Evolutionary conservation across 129 eudicot species (phyloP), one percentile per base, ranked within the genome.

Genomic region (Scalesia atractyloides): DNA sequence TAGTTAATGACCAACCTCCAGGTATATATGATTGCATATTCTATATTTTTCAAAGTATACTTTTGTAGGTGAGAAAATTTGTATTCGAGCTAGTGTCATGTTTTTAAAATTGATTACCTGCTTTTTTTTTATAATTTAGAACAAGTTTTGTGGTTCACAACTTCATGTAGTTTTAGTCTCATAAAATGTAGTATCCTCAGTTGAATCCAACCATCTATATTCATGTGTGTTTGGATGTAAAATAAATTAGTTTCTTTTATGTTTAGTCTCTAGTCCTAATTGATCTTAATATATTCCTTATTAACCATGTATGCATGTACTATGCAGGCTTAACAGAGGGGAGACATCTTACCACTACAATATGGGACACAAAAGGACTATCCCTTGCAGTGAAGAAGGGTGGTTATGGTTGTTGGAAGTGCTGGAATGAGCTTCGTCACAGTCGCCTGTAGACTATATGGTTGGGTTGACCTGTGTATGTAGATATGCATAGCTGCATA

Each of bases 371-470:
- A 49, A 49, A 49, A 52, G 26, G 58, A 52, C 58, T 5, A 16
- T 52, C 34, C 2, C 34, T 52, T 11, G 12, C 7, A 4, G 58
- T n/a, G 8, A 52, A 52, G 58, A 22, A 1, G 4, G 58, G 58
- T 11, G 24, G 58, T 10, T 52, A 52, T 10, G 58, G 58, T 52
- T 52, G 58, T 52, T 52, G 58, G 58, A 16, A 52, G 58, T 52
- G 58, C 4, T 52, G 58, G 58, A 16, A 52, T 52, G 2, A 17
- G 16, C 54, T 0, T 49, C 5, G 54, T 49, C 18, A 49, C 19
- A 18, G 5, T 49, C 54, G 54, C 19, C 54, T 49, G 6, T 49
- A 49, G 54, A 49, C 54, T 17, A 9, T 49, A 49, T 49, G 18
- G 19, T 14, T 48, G 17, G 17, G 53, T 48, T 48, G 17, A 1